phyloP scores from a whole-genome alignment of 2,329 filamentous ascomycete species.

The Aspergillus floridensis region DNA sequence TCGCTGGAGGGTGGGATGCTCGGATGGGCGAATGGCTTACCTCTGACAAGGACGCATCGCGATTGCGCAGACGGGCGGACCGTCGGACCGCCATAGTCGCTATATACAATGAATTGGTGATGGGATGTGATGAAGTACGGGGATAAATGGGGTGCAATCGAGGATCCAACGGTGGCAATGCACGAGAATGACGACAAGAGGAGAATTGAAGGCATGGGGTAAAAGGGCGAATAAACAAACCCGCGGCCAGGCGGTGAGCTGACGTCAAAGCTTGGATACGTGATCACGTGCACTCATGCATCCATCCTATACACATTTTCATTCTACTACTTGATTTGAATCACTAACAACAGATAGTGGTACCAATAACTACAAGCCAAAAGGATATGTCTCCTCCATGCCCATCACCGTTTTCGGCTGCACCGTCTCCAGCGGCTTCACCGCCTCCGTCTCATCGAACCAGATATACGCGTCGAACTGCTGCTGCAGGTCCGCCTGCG shows the following conservation, averaged over 20 bases:
- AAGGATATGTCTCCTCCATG: conserved; percentile 52
- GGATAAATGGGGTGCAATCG: not conserved
- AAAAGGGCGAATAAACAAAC: conserved; percentile 17
- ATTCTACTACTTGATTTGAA: not conserved
- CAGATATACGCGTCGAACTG: conserved; percentile 53
- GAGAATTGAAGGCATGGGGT: conserved; percentile 4
- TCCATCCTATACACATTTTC: too few species aligned
- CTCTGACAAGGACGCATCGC: conserved; percentile 28
- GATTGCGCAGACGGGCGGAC: conserved; percentile 41
- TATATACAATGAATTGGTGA: not conserved
- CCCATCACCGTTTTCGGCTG: conserved; percentile 46
- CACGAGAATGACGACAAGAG: not conserved
- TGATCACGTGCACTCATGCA: not conserved
- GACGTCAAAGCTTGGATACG: conserved; percentile 11
- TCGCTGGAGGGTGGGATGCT: conserved; percentile 5
- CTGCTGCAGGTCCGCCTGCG: conserved; percentile 44
- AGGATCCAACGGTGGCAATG: not conserved
- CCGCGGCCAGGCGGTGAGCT: conserved; percentile 16
- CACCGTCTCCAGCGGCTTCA: conserved; percentile 46
- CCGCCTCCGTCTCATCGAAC: conserved; percentile 49
- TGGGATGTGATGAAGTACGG: not conserved
- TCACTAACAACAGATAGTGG: not conserved
- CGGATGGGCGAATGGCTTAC: conserved; percentile 24
- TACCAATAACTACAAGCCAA: conserved; percentile 41
- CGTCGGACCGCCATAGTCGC: conserved; percentile 39